phyloP scores from a whole-genome alignment of 495 filamentous ascomycete species.

The Neurospora pannonica region DNA sequence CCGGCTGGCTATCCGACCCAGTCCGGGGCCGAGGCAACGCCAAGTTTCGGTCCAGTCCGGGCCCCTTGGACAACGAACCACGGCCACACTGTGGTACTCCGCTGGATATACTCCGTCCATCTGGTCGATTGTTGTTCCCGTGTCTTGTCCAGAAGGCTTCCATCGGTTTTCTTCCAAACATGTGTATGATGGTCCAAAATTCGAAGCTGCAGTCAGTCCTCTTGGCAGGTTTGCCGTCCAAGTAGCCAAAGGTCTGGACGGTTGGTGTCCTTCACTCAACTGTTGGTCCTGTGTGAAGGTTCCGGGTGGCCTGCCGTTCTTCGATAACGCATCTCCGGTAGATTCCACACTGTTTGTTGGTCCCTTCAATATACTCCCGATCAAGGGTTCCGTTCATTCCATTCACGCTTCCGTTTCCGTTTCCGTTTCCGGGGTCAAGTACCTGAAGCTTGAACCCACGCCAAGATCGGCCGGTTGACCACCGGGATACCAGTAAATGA shows the following conservation, averaged over 20 bases:
- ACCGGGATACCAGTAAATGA: neutral
- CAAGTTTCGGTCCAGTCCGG: neutral
- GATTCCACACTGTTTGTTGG: neutral
- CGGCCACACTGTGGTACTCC: neutral
- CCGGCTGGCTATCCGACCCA: neutral
- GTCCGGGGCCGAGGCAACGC: neutral
- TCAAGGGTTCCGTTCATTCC: neutral
- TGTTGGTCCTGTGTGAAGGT: neutral
- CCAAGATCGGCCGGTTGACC: neutral
- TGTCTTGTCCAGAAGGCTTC: neutral
- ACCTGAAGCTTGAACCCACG: neutral
- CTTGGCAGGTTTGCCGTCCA: neutral
- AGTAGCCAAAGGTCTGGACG: neutral
- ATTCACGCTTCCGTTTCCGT: neutral
- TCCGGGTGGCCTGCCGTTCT: neutral
- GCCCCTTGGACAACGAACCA: neutral
- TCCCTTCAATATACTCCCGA: neutral
- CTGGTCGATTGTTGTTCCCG: neutral
- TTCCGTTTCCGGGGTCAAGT: neutral
- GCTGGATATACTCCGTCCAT: neutral
- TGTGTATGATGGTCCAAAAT: neutral
- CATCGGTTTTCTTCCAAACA: neutral
- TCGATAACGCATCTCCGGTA: neutral
- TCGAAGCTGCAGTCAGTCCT: neutral
- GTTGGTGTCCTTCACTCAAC: neutral